Evolutionary conservation across 225 moss, liverwort and hornwort species (phyloP), one percentile per base, ranked within the genome.

Genomic region (Physcomitrellopsis africana): DNA sequence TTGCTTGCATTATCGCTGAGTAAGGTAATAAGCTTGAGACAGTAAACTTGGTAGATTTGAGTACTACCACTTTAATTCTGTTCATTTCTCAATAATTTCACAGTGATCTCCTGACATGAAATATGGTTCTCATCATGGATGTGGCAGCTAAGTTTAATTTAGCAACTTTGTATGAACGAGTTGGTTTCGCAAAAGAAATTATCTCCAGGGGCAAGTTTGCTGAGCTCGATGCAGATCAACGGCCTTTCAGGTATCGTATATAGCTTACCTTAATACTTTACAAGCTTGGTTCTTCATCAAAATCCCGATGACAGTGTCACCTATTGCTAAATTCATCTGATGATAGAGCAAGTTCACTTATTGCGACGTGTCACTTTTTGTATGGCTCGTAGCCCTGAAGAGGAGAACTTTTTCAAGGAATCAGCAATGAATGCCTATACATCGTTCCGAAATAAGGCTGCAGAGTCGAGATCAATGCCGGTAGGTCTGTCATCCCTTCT

Each of bases 211-310:
- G 97, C 60, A 89, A 86, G 71, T 95, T 93, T 72, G 93, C 97
- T 61, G 95, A 99, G 78, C 90, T 99, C 70, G 93, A 99, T 80
- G 97, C 93, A 19, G 97, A 99, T 42, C 97, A 99, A 77, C 93
- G 97, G 0, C 81, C 93, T 76, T 99, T 99, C 84, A 93, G 82
- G 97, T 93, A 63, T 9, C 11, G 60, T 42, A 47, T 54, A 47
- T 26, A 11, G 10, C 0, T 62, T 45, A 60, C 7, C 63, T 68
- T 53, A 5, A 37, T 37, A 37, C 7, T 37, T 37, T 4, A 37
- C 32, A 37, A 37, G 32, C 55, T 80, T 51, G 23, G n/a, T 55
- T 68, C 48, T 63, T 49, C 53, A 78, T 55, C 44, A 41, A 57
- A 44, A 23, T 29, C 53, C 8, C 37, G 19, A 3, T 0, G 42